These are phyloP conservation scores for Xylaria sp. DNA, from an alignment of 2,329 filamentous ascomycete genomes.

Conservation along the genomic window DNA sequence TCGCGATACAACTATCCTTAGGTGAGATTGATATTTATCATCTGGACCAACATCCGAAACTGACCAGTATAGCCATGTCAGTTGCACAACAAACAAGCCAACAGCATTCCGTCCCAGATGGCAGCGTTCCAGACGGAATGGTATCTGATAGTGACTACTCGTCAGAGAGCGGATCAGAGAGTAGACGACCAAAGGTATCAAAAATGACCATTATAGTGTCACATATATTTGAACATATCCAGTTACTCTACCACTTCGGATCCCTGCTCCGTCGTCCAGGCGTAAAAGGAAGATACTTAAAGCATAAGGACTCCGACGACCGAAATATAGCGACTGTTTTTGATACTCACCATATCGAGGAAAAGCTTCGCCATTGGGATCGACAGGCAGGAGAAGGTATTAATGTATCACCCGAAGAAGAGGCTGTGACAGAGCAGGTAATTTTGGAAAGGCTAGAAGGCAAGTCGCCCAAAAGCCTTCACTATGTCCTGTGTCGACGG, in stretches of 20 bases:
- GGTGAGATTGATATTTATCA: too few relatives aligned
- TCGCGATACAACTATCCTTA: too few relatives aligned
- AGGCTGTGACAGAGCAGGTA: too few relatives aligned
- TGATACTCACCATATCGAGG: neutral
- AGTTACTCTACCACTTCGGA: slow-evolving; percentile 7
- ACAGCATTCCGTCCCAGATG: neutral
- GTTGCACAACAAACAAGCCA: neutral
- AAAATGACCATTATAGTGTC: neutral
- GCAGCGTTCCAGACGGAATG: neutral
- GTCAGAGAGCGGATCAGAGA: neutral
- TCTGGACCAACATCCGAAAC: neutral
- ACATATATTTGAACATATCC: slow-evolving; percentile 6
- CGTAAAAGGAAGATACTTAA: slow-evolving; percentile 2
- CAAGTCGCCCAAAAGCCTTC: too few relatives aligned
- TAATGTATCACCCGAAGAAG: too few relatives aligned
- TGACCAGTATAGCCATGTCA: neutral
- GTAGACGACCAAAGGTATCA: neutral
- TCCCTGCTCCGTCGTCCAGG: neutral
- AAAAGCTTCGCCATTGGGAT: slow-evolving; percentile 7
- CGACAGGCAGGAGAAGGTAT: neutral
- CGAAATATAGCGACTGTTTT: neutral
- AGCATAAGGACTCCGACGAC: neutral
- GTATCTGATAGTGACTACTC: neutral
- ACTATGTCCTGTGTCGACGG: too few relatives aligned
- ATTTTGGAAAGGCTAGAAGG: too few relatives aligned